phyloP scores from a whole-genome alignment of 768 basidiomycete genomes.

The Clavulina sp. region DNA sequence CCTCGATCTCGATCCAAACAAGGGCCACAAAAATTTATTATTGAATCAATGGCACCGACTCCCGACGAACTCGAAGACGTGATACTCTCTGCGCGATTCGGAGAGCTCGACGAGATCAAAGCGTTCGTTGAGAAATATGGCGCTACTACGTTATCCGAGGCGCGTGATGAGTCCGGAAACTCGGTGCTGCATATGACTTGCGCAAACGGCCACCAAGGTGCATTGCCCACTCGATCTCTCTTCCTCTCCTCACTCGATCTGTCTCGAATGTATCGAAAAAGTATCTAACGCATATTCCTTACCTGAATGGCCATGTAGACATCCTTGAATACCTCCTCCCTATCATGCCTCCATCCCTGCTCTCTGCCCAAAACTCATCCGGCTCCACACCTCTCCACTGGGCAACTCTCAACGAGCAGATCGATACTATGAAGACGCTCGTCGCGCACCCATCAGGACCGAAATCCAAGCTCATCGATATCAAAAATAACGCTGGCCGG shows the following conservation, averaged over 20 bases:
- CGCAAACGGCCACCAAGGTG: constrained; percentile 81
- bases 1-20: no score
- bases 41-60: constrained; percentile 15
- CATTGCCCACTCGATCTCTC: constrained; percentile 8
- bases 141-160: constrained; percentile 24
- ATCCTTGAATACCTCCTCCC: constrained; percentile 59
- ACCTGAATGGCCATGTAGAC: constrained; percentile 29
- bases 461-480: constrained; percentile 52
- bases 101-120: constrained; percentile 65
- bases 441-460: constrained; percentile 32
- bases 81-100: constrained; percentile 72
- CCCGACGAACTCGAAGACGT: constrained; percentile 39
- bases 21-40: no score
- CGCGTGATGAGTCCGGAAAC: constrained; percentile 65
- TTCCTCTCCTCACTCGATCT: background rate
- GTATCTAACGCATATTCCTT: background rate
- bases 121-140: constrained; percentile 47
- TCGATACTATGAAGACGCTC: constrained; percentile 40
- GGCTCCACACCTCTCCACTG: constrained; percentile 81
- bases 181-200: constrained; percentile 70
- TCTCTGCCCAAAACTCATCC: constrained; percentile 46
- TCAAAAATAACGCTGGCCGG: constrained; percentile 52
- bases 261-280: no score
- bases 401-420: constrained; percentile 74
- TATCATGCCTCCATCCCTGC: constrained; percentile 31